These are phyloP conservation scores for Citrullus mucosospermus DNA, from an alignment of 306 rosid species.

Conservation along the genomic window DNA sequence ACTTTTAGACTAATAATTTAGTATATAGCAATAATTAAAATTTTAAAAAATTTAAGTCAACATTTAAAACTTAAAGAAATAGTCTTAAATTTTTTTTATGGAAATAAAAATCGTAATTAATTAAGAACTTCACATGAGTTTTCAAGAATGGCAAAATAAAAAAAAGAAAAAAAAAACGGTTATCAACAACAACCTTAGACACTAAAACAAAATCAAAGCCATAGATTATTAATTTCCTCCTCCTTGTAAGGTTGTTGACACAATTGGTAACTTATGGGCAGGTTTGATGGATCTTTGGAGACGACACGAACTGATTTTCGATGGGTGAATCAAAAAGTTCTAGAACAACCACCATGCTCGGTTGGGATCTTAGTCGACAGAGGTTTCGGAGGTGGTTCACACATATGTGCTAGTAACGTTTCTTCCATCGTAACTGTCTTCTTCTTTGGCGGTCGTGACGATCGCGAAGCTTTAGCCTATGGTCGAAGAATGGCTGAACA, in stretches of 20 bases:
- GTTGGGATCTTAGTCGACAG: conserved; percentile 67
- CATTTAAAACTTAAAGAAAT: too few species aligned
- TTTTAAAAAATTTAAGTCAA: too few species aligned
- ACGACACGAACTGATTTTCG: conserved; percentile 29
- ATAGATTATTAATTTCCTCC: too few species aligned
- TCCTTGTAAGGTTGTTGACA: background rate
- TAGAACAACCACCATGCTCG: conserved; percentile 47
- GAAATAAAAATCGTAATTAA: too few species aligned
- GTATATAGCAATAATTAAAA: too few species aligned
- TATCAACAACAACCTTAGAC: too few species aligned
- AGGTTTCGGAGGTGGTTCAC: conserved; percentile 53
- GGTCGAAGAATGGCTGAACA: conserved; percentile 56
- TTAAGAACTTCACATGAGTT: too few species aligned
- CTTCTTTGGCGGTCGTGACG: conserved; percentile 55
- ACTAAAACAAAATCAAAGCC: too few species aligned
- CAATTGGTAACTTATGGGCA: background rate
- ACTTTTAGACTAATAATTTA: too few species aligned
- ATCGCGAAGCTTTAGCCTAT: conserved; percentile 52
- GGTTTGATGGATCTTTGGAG: conserved; percentile 43
- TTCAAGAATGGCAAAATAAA: too few species aligned
- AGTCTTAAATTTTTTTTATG: too few species aligned
- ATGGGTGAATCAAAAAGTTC: conserved; percentile 32
- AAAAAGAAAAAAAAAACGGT: too few species aligned
- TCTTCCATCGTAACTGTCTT: conserved; percentile 25
- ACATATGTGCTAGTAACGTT: conserved; percentile 39